A percentile compares a stretch with the other conserved stretches of the same genome.
Conservation (phyloP, 352 stramenopile species). For the Phytophthora litchii region DNA sequence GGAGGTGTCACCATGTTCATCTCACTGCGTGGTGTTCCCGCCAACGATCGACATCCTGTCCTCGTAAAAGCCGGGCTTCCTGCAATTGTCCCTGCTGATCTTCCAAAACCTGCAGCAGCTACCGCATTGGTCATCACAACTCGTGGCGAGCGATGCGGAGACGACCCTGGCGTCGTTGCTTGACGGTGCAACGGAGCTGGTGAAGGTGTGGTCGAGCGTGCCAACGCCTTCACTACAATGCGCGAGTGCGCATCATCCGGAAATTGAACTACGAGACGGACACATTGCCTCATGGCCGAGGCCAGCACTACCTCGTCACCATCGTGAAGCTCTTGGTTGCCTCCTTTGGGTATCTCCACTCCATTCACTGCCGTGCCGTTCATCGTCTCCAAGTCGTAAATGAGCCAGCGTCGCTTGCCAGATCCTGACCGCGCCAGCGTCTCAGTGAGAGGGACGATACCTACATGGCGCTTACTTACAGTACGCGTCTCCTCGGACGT, state of each 20-base stretch:
- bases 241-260: conserved; percentile 42
- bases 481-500: conserved; percentile 78
- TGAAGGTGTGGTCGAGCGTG: conserved; percentile 8
- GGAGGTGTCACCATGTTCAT: conserved; percentile 17
- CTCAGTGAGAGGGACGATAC: conserved; percentile 56
- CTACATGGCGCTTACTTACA: conserved; percentile 76
- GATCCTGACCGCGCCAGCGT: conserved; percentile 6
- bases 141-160: conserved; percentile 23
- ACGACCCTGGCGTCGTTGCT: background rate
- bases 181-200: conserved; percentile 18
- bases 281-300: conserved; percentile 63
- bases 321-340: conserved; percentile 66
- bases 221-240: conserved; percentile 48
- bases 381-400: conserved; percentile 82
- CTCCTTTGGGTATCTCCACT: conserved; percentile 55
- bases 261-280: conserved; percentile 61
- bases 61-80: conserved; percentile 26
- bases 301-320: conserved; percentile 75
- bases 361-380: conserved; percentile 85
- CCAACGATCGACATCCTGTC: conserved; percentile 18
- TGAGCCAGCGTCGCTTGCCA: conserved; percentile 56
- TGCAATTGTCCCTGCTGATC: conserved; percentile 19
- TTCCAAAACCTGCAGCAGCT: conserved; percentile 17
- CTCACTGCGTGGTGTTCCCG: conserved; percentile 16
- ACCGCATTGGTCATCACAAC: conserved; percentile 15